Conservation (phyloP, 208 protist genomes). For the Angomonas ambiguus region DNA sequence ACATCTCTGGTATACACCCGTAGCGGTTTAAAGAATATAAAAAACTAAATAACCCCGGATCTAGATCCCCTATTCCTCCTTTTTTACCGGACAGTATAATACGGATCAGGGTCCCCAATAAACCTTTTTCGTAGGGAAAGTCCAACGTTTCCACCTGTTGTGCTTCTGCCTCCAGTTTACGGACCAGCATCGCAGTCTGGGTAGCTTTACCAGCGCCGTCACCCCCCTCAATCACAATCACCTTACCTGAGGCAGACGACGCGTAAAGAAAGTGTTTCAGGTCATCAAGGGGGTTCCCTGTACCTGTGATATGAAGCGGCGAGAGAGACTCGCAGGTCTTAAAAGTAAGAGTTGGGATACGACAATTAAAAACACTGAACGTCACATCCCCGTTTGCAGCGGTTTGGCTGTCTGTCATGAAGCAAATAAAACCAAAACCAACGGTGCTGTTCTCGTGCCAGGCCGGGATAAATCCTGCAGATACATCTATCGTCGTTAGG, state of each 20-base stretch:
- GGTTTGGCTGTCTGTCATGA: conserved; percentile 52
- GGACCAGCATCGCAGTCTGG: conserved; percentile 64
- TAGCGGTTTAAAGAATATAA: conserved; percentile 87
- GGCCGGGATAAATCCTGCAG: not conserved
- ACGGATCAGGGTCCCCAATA: conserved; percentile 78
- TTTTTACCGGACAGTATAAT: conserved; percentile 80
- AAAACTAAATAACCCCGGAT: conserved; percentile 85
- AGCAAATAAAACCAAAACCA: conserved; percentile 40
- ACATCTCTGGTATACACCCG: conserved; percentile 57
- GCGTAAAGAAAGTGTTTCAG: not conserved
- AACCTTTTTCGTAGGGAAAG: conserved; percentile 76
- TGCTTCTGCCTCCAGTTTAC: conserved; percentile 29
- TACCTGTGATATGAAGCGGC: conserved; percentile 23
- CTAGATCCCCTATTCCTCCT: conserved; percentile 63
- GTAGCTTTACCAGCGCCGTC: conserved; percentile 91
- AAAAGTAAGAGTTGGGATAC: conserved; percentile 42
- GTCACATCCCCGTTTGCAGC: conserved; percentile 49
- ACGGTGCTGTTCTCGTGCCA: not conserved
- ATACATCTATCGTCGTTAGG: not conserved
- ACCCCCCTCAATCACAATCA: conserved; percentile 87
- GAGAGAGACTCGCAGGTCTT: conserved; percentile 25
- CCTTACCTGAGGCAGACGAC: not conserved
- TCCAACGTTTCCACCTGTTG: conserved; percentile 54
- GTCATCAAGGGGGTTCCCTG: not conserved
- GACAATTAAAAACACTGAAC: conserved; percentile 53